phyloP scores from a whole-genome alignment of 2,329 filamentous ascomycete genomes.

The Alternaria gaisen region DNA sequence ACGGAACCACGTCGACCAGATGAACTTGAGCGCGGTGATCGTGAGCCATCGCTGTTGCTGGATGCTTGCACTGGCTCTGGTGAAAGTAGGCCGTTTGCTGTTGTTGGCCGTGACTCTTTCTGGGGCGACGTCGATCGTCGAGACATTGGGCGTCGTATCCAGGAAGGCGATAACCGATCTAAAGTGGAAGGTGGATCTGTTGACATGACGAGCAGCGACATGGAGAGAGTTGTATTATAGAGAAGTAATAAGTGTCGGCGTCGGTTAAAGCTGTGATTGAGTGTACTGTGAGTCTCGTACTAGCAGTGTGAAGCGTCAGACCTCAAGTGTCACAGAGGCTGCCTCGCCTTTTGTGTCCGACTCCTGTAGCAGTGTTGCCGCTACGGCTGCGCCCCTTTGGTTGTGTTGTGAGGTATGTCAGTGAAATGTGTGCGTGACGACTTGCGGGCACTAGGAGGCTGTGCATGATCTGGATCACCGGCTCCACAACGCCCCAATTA shows the following conservation, averaged over 20 bases:
- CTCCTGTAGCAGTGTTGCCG: constrained; percentile 12
- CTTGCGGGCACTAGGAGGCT: constrained; percentile 20
- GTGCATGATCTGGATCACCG: constrained; percentile 22
- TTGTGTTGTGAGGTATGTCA: constrained; percentile 10
- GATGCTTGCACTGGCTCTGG: constrained; percentile 30
- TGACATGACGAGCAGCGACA: constrained; percentile 42
- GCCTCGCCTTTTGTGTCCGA: constrained; percentile 16
- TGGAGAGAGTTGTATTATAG: constrained; percentile 14
- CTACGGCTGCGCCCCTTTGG: constrained; percentile 23
- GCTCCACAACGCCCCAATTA: constrained; percentile 17
- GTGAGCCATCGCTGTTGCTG: constrained; percentile 39
- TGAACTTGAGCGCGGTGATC: constrained; percentile 32
- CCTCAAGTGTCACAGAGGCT: constrained; percentile 10
- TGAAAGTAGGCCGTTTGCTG: constrained; percentile 24
- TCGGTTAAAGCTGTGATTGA: constrained; percentile 8
- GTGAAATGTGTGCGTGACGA: constrained; percentile 16
- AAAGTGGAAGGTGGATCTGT: constrained; percentile 30
- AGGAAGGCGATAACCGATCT: constrained; percentile 34
- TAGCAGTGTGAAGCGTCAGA: neutral
- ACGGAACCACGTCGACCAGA: constrained; percentile 34
- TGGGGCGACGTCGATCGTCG: constrained; percentile 25
- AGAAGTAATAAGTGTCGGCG: neutral
- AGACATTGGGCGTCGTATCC: constrained; percentile 32
- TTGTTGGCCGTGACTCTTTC: constrained; percentile 26
- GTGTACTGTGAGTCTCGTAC: constrained; percentile 1